Evolutionary conservation across 306 rosid genomes (phyloP), one percentile per base, ranked within the genome.

Genomic region (Senna siamea): DNA sequence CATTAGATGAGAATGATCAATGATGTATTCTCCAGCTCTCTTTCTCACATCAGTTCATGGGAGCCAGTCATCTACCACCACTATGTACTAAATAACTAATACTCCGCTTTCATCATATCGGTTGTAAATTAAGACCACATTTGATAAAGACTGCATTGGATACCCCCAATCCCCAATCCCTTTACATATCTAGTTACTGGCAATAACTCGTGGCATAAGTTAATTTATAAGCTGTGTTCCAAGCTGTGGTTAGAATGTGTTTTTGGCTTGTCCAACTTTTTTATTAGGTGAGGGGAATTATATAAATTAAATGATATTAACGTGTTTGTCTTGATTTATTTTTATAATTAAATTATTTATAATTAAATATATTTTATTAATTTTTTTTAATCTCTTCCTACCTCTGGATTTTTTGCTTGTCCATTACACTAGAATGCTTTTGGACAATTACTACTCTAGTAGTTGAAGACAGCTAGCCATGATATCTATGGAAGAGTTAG

Each of bases 71-170:
- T 47, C 68, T 22, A 14, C 67, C 53, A 65, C 72, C 53, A n/a
- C n/a, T 14, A 41, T 3, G 47, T 41, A 41, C 47, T 41, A 41
- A 41, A 41, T 41, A 15, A 43, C 66, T 59, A 32, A 40, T 52
- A 61, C 66, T 73, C 41, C 30, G 72, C 60, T 77, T 73, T 69
- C 63, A 67, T 22, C 26, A 63, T 69, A 58, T 44, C 72, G 68
- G 70, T 63, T 84, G 82, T 80, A 73, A 77, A 73, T 66, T 58
- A 28, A 20, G 54, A 67, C 62, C 26, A 17, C 10, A 56, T 34
- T 47, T 66, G 65, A 54, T 60, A 69, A 62, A 56, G 35, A 15
- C 37, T 43, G 59, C 54, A 51, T 54, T 48, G 63, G 53, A 48
- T 76, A 15, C 51, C 72, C 58, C 30, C 30, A 26, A 26, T 3